Evolutionary conservation across 345 rosid species (phyloP).

Genomic region (Syzygium jambos): DNA sequence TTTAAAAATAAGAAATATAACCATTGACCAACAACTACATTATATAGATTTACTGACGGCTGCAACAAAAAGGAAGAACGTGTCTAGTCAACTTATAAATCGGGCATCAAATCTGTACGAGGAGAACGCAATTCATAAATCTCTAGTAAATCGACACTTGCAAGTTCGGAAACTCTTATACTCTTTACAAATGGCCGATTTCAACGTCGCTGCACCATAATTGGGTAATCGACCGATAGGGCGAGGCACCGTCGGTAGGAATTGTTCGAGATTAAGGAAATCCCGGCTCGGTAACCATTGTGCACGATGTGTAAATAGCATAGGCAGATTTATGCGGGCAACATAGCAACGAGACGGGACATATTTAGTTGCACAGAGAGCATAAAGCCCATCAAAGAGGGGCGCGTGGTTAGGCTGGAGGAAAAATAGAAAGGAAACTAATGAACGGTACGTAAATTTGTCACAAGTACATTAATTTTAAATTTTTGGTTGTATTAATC

Average conservation of each 20-base stretch:
- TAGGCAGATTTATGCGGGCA: background rate
- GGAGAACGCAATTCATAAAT: background rate
- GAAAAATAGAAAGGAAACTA: too few species aligned
- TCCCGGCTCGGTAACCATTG: accelerated
- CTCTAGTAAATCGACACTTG: background rate
- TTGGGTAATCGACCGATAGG: background rate
- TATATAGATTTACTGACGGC: background rate
- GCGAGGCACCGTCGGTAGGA: background rate
- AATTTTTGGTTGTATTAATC: too few species aligned
- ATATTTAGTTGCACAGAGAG: background rate
- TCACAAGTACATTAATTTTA: too few species aligned
- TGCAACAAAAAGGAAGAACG: background rate
- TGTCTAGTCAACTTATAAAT: background rate
- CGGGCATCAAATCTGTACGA: background rate
- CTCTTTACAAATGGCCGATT: background rate
- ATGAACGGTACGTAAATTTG: too few species aligned
- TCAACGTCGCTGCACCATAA: too few species aligned
- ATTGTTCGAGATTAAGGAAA: background rate
- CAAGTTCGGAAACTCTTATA: background rate
- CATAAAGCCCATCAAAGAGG: background rate
- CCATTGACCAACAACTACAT: background rate
- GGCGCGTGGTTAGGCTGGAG: accelerated
- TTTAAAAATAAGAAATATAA: background rate
- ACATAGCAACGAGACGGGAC: background rate
- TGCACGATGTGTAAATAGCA: too few species aligned